Percentiles rank a stretch among this genome's conserved stretches.
Evolutionary conservation across 176 grass and related monocot species (phyloP).

Genomic region (Oryza nivara): DNA sequence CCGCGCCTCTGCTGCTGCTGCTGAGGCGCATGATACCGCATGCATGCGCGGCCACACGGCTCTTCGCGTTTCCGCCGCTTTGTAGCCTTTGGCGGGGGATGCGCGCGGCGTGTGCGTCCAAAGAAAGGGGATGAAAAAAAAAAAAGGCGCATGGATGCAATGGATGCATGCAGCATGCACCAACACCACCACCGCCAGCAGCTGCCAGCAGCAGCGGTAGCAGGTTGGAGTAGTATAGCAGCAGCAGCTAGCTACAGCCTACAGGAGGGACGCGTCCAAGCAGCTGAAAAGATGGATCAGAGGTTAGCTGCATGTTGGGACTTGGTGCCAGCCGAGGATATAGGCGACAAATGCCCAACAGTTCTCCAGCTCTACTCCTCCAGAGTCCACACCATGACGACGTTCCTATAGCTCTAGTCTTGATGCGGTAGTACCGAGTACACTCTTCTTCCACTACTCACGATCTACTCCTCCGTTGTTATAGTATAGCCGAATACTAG

Average conservation of each 20-base stretch:
- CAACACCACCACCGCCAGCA: background rate
- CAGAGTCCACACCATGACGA: no score
- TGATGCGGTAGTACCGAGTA: no score
- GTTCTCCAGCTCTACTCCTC: background rate
- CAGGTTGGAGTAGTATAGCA: background rate
- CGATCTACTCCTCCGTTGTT: no score
- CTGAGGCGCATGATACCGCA: background rate
- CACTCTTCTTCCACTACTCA: no score
- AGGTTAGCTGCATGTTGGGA: slow-evolving; percentile 31
- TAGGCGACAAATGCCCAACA: slow-evolving; percentile 31
- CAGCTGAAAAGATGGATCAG: slow-evolving; percentile 39
- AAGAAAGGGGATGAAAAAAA: background rate
- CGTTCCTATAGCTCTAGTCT: no score
- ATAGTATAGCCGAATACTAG: no score
- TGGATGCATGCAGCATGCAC: no score
- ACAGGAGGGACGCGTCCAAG: slow-evolving; percentile 15
- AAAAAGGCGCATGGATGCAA: background rate
- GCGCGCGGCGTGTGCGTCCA: background rate
- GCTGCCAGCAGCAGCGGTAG: background rate
- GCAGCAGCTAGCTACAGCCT: background rate
- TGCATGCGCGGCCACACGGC: background rate
- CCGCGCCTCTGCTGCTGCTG: no score
- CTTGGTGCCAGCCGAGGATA: background rate
- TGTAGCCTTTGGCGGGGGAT: background rate
- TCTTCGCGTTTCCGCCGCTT: background rate